Base-by-base conservation (phyloP, 108 stramenopile species). In the Pseudonitzschia pungens region DNA sequence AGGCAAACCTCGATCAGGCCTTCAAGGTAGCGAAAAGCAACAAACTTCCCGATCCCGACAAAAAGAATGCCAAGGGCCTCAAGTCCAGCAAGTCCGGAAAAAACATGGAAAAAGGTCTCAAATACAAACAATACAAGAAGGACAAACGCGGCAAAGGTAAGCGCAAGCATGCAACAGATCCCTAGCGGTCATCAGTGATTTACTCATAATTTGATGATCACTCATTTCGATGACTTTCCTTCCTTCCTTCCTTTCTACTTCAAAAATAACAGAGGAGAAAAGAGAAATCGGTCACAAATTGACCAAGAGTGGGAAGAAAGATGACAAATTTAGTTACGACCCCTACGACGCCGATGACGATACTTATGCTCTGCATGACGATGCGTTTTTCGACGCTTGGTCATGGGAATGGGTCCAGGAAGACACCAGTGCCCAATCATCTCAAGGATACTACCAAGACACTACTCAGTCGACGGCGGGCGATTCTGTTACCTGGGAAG, bases 301-400 rank as follows among this genome's bases (percentile, higher is more conserved):
- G 9, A 58, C 57, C 27, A 58, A 58, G 22, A 58, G 22, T 58
- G 57, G 57, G 27, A 58, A 58, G 57, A 22, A 58, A 58, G 57
- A 58, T 27, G 29, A 58, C 3, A 31, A 58, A 9, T 58, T 58
- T 58, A 58, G 57, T 15, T 58, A 58, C 29, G 57, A 58, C 57
- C 57, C 57, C 27, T 58, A 58, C 57, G 57, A 58, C 15, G 57
- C 57, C 14, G 57, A 58, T 27, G 57, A 58, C n/a, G 57, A 58
- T 15, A 0, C 0, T 31, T 58, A 26, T 27, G 12, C 57, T 31
- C 57, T 58, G 10, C 27, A 58, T 0, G 57, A 58, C 10, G 57
- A 58, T 31, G 15, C 20, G 22, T 15, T 10, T 58, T 58, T 26
- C 27, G 29, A 58, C 29, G 24, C 57, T 31, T 58, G 57, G 57